Conservation (phyloP, 208 protist genomes). For the Trypanosoma avium region DNA sequence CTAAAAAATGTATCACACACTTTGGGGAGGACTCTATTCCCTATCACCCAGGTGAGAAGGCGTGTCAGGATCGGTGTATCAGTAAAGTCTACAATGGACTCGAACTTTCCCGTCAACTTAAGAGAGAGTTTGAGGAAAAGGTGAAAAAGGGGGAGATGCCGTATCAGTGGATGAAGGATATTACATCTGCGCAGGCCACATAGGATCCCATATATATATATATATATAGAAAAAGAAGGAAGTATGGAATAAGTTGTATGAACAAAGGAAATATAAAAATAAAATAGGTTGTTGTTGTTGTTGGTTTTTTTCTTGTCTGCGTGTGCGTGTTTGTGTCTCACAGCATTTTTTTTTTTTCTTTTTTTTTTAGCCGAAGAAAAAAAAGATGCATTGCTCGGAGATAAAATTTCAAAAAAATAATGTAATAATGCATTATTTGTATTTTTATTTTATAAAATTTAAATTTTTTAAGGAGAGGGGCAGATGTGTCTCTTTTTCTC, state of each 20-base stretch:
- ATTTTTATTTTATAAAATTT: too few relatives aligned
- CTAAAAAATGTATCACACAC: constrained; percentile 64
- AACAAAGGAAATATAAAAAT: constrained; percentile 11
- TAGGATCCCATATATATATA: not conserved
- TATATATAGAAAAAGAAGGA: not conserved
- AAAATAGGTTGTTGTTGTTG: too few relatives aligned
- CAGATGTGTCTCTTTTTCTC: constrained; percentile 1
- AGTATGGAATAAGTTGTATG: too few relatives aligned
- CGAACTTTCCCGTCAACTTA: constrained; percentile 52
- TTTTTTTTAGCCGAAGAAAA: not conserved
- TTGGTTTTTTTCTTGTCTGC: too few relatives aligned
- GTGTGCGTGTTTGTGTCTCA: too few relatives aligned
- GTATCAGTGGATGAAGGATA: constrained; percentile 82
- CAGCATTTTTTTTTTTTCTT: not conserved
- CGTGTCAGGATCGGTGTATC: constrained; percentile 75
- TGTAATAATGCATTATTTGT: too few relatives aligned
- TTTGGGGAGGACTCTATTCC: constrained; percentile 81
- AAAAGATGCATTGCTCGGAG: too few relatives aligned
- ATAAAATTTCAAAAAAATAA: too few relatives aligned
- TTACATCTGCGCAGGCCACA: constrained; percentile 10
- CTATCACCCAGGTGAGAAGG: constrained; percentile 76
- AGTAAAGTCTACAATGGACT: constrained; percentile 65
- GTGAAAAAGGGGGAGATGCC: constrained; percentile 64
- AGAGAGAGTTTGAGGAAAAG: constrained; percentile 68
- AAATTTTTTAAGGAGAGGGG: too few relatives aligned